phyloP scores from a whole-genome alignment of 768 basidiomycete species.

The Chalciporus sphaerocephalus region DNA sequence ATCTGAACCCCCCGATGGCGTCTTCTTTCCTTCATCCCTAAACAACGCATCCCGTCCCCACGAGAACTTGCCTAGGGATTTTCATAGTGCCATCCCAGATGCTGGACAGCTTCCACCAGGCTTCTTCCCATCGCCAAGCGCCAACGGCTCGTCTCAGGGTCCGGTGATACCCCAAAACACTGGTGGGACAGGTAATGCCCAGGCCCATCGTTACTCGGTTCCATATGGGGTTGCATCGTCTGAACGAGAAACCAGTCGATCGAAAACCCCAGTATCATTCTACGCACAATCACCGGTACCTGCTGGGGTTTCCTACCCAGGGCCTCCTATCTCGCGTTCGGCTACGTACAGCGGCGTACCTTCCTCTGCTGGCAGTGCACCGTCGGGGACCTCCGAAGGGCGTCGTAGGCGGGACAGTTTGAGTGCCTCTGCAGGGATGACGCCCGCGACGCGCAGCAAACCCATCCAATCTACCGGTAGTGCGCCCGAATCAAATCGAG shows the following conservation, averaged over 20 bases:
- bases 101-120: slow-evolving; percentile 11
- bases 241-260: slow-evolving; percentile 18
- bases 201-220: slow-evolving; percentile 10
- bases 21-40: slow-evolving; percentile 16
- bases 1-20: slow-evolving; percentile 8
- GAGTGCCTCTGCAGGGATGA: slow-evolving; percentile 24
- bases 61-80: slow-evolving; percentile 9
- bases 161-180: slow-evolving; percentile 23
- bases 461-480: slow-evolving; percentile 14
- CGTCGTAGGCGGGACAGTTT: slow-evolving; percentile 24
- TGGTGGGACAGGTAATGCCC: slow-evolving; percentile 1
- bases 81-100: slow-evolving; percentile 9
- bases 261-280: slow-evolving; percentile 21
- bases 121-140: slow-evolving; percentile 8
- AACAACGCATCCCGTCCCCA: slow-evolving; percentile 10
- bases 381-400: slow-evolving; percentile 23
- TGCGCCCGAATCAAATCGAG: slow-evolving; percentile 4
- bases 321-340: slow-evolving; percentile 27
- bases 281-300: slow-evolving; percentile 28
- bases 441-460: slow-evolving; percentile 12
- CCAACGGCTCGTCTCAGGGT: slow-evolving; percentile 7
- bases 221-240: slow-evolving; percentile 12
- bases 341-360: slow-evolving; percentile 8
- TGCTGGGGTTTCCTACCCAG: slow-evolving; percentile 23
- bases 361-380: neutral